Percentiles rank a stretch among this genome's conserved stretches.
These are phyloP conservation scores for Agaricus blazei DNA, from an alignment of 768 basidiomycete genomes.

Conservation along the genomic window DNA sequence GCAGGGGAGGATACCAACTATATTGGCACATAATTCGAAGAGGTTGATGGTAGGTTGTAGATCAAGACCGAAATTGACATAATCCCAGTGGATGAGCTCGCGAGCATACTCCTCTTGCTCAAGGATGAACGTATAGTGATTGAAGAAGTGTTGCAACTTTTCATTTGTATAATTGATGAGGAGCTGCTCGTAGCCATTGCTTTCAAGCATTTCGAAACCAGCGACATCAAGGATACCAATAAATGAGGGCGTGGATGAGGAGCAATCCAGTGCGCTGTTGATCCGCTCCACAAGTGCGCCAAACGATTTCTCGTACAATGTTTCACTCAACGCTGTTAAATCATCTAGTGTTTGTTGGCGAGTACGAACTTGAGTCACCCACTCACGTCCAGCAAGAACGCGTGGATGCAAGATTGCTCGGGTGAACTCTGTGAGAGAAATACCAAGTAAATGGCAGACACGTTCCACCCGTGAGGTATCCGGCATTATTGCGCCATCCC, in stretches of 20 bases:
- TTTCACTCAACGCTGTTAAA: slow-evolving; percentile 87
- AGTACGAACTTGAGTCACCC: slow-evolving; percentile 92
- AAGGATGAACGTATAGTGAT: slow-evolving; percentile 99
- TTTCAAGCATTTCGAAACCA: slow-evolving; percentile 95
- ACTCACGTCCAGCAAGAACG: slow-evolving; percentile 92
- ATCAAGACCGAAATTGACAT: slow-evolving; percentile 96
- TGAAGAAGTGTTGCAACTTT: slow-evolving; percentile 96
- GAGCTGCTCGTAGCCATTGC: slow-evolving; percentile 95
- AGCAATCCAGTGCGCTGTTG: slow-evolving; percentile 90
- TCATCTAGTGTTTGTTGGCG: slow-evolving; percentile 91
- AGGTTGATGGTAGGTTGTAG: slow-evolving; percentile 98
- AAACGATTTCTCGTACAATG: slow-evolving; percentile 95
- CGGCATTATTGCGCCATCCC: slow-evolving; percentile 74
- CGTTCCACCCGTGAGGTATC: slow-evolving; percentile 83
- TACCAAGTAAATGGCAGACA: slow-evolving; percentile 87
- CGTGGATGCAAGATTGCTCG: slow-evolving; percentile 85
- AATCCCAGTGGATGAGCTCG: slow-evolving; percentile 96
- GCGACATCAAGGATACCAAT: slow-evolving; percentile 99
- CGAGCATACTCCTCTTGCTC: slow-evolving; percentile 98
- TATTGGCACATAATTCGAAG: slow-evolving; percentile 78
- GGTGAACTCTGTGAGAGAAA: slow-evolving; percentile 88
- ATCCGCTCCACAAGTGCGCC: slow-evolving; percentile 91
- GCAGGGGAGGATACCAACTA: slow-evolving; percentile 87
- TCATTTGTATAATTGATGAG: slow-evolving; percentile 99
- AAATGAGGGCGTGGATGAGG: slow-evolving; percentile 86